phyloP scores from a whole-genome alignment of 352 stramenopile genomes.

The Phytopythium montanum region DNA sequence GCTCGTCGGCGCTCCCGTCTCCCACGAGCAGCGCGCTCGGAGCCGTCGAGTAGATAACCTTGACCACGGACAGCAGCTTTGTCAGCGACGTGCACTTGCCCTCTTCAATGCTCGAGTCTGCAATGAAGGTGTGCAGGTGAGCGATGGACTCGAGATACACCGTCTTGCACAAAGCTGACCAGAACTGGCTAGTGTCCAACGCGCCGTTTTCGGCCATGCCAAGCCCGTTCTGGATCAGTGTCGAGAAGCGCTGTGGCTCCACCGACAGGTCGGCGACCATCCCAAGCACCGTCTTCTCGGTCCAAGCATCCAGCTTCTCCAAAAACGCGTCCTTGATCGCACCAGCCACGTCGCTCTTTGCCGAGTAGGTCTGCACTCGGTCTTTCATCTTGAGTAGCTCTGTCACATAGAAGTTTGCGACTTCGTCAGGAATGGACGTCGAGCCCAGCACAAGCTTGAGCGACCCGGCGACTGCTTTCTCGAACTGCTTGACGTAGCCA shows the following conservation, averaged over 20 bases:
- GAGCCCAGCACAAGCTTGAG: constrained; percentile 38
- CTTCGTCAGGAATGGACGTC: constrained; percentile 23
- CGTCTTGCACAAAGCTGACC: constrained; percentile 24
- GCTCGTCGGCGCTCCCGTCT: constrained; percentile 20
- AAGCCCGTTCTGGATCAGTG: constrained; percentile 22
- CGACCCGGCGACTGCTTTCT: constrained; percentile 48
- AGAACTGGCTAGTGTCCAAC: background rate
- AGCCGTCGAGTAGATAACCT: background rate
- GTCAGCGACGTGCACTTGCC: constrained; percentile 1
- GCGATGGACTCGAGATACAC: constrained; percentile 30
- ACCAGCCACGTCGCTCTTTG: constrained; percentile 17
- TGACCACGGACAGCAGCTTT: constrained; percentile 1
- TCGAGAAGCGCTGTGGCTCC: constrained; percentile 27
- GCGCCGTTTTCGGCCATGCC: constrained; percentile 9
- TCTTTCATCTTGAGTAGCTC: constrained; percentile 43
- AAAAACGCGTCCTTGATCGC: constrained; percentile 27
- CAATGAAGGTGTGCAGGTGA: background rate
- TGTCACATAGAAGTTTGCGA: constrained; percentile 35
- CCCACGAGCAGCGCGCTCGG: constrained; percentile 1
- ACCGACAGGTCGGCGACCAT: constrained; percentile 30
- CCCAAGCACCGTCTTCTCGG: constrained; percentile 23
- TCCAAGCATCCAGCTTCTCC: constrained; percentile 35
- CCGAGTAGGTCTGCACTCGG: constrained; percentile 26
- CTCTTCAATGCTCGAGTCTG: constrained; percentile 2
- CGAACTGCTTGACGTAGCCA: constrained; percentile 64